Evolutionary conservation across 345 rosid species (phyloP).

Genomic region (Eucalyptus erythrocorys): DNA sequence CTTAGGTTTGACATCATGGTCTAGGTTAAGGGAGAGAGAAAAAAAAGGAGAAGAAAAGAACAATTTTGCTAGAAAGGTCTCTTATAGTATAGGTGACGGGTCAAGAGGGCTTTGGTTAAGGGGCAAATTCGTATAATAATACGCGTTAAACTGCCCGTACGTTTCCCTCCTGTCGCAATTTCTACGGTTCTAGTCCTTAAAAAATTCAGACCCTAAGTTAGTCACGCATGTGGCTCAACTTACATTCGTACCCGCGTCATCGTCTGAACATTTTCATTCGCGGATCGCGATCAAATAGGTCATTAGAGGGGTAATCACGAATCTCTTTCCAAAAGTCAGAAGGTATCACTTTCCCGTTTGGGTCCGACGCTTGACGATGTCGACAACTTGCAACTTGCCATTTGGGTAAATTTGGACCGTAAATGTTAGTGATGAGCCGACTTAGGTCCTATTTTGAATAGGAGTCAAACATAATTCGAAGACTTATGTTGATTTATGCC

Average conservation of each 20-base stretch:
- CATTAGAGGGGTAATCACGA: not conserved
- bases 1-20: not conserved
- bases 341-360: not conserved
- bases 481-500: not conserved
- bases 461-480: not conserved
- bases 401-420: not conserved
- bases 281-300: not conserved
- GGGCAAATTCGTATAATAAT: not conserved
- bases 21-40: not conserved
- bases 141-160: not conserved
- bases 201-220: not conserved
- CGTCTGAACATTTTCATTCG: not conserved
- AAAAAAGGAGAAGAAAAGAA: not conserved
- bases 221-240: not conserved
- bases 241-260: not conserved
- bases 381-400: not conserved
- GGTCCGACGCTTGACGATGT: not conserved
- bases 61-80: not conserved
- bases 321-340: not conserved
- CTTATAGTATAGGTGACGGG: not conserved
- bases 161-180: not conserved
- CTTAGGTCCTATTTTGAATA: not conserved
- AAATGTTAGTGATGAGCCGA: not conserved
- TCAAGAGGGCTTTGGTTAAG: not conserved
- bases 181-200: not conserved